These are phyloP conservation scores for Pseudonitzschia pungens DNA, from an alignment of 108 stramenopile species.

Conservation along the genomic window DNA sequence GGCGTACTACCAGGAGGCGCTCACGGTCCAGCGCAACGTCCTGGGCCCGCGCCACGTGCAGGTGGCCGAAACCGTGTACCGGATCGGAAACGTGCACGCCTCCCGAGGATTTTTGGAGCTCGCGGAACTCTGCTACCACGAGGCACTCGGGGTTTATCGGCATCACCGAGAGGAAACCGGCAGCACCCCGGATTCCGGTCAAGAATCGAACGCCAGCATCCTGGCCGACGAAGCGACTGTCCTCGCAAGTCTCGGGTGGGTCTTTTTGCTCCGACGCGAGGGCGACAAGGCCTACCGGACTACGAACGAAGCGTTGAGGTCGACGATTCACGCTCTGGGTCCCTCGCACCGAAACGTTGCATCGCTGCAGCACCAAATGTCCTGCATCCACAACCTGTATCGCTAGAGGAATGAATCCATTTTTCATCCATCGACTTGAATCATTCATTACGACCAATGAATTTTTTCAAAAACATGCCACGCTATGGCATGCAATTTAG, in stretches of 20 bases:
- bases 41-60: neutral
- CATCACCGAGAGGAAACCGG: neutral
- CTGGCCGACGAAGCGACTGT: slow-evolving; percentile 12
- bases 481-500: too few relatives aligned
- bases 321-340: slow-evolving; percentile 4
- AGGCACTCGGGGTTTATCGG: slow-evolving; percentile 5
- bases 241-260: slow-evolving; percentile 14
- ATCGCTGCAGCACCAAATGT: slow-evolving; percentile 9
- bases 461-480: too few relatives aligned
- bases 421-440: too few relatives aligned
- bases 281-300: neutral
- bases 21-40: neutral
- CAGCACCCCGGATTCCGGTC: neutral
- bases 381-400: neutral
- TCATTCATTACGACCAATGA: too few relatives aligned
- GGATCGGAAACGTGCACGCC: slow-evolving; percentile 11
- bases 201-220: neutral
- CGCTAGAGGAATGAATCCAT: too few relatives aligned
- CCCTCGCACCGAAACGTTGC: slow-evolving; percentile 7
- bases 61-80: slow-evolving; percentile 11
- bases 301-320: neutral
- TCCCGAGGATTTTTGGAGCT: neutral
- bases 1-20: slow-evolving; percentile 8
- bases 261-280: slow-evolving; percentile 4
- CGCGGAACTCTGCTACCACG: neutral